A percentile compares a stretch with the other conserved stretches of the same genome.
Evolutionary conservation across 495 filamentous ascomycete genomes (phyloP).

Genomic region (Paragyromitra xinjiangensis): DNA sequence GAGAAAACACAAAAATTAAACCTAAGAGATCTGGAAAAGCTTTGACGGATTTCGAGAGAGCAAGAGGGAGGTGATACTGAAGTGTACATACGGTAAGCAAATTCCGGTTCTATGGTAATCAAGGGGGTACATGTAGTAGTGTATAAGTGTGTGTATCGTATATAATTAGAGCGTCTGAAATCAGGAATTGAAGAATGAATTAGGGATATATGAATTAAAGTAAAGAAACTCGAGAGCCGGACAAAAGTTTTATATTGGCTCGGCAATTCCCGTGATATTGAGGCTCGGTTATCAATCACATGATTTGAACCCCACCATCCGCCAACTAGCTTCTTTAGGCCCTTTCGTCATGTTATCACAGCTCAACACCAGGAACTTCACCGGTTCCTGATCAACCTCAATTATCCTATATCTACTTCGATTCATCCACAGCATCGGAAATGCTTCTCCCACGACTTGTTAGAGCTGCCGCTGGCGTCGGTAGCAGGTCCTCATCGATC

Average conservation of each 20-base stretch:
- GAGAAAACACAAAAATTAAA: too few species aligned
- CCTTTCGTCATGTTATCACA: slow-evolving; percentile 13
- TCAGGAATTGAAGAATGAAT: background rate
- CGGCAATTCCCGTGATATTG: background rate
- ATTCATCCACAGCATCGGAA: background rate
- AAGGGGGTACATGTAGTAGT: too few species aligned
- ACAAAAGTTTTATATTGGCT: background rate
- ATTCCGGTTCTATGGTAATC: too few species aligned
- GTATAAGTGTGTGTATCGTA: too few species aligned
- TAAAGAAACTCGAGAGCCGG: background rate
- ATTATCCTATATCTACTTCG: background rate
- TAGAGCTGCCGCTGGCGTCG: background rate
- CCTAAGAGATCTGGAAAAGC: too few species aligned
- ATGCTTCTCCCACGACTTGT: slow-evolving; percentile 16
- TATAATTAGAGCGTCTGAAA: too few species aligned
- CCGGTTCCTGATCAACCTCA: slow-evolving; percentile 10
- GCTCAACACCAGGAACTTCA: slow-evolving; percentile 14
- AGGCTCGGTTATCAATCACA: slow-evolving; percentile 22
- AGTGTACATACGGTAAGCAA: too few species aligned
- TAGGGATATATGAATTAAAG: background rate
- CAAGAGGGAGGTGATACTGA: too few species aligned
- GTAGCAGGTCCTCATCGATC: background rate
- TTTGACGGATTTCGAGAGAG: too few species aligned
- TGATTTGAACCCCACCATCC: slow-evolving; percentile 6
- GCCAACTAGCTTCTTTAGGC: slow-evolving; percentile 2